These are phyloP conservation scores for Cutaneotrichosporon cavernicola DNA, from an alignment of 1,284 basidiomycete species.

Conservation along the genomic window DNA sequence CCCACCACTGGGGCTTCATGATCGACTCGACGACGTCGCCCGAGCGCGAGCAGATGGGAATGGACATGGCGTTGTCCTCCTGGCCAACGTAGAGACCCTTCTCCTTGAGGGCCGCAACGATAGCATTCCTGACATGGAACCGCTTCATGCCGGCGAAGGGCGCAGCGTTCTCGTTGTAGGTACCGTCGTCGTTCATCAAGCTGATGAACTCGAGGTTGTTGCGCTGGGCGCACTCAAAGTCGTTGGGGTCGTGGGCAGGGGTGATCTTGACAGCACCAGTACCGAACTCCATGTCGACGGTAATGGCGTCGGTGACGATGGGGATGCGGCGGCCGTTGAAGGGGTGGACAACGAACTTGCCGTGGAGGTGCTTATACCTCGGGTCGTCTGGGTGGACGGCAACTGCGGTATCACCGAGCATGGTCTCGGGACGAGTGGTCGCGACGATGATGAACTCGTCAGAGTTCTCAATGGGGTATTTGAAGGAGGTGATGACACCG, in stretches of 20 bases:
- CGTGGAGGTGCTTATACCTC: constrained; percentile 95
- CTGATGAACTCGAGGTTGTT: constrained; percentile 93
- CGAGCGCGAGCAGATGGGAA: constrained; percentile 87
- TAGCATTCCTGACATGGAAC: constrained; percentile 85
- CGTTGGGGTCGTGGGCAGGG: constrained; percentile 97
- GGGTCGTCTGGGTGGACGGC: constrained; percentile 93
- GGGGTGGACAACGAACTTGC: constrained; percentile 88
- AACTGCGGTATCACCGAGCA: constrained; percentile 96
- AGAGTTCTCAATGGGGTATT: constrained; percentile 76
- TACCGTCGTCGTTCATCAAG: constrained; percentile 96
- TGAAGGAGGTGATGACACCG: constrained; percentile 93
- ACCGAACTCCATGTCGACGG: constrained; percentile 93
- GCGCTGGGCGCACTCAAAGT: constrained; percentile 90
- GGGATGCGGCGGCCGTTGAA: constrained; percentile 85
- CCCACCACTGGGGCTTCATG: constrained; percentile 99
- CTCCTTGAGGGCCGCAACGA: constrained; percentile 82
- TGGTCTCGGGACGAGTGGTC: constrained; percentile 97
- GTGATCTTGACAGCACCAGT: constrained; percentile 99
- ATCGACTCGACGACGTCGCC: constrained; percentile 95
- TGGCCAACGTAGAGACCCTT: constrained; percentile 84
- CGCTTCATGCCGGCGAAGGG: constrained; percentile 91
- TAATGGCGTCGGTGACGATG: constrained; percentile 80
- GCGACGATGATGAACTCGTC: constrained; percentile 93
- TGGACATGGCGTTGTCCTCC: constrained; percentile 94
- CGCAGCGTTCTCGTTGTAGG: constrained; percentile 88